Evolutionary conservation across 2,329 filamentous ascomycete species (phyloP), one percentile per base, ranked within the genome.

Genomic region (Pyricularia pennisetigena): DNA sequence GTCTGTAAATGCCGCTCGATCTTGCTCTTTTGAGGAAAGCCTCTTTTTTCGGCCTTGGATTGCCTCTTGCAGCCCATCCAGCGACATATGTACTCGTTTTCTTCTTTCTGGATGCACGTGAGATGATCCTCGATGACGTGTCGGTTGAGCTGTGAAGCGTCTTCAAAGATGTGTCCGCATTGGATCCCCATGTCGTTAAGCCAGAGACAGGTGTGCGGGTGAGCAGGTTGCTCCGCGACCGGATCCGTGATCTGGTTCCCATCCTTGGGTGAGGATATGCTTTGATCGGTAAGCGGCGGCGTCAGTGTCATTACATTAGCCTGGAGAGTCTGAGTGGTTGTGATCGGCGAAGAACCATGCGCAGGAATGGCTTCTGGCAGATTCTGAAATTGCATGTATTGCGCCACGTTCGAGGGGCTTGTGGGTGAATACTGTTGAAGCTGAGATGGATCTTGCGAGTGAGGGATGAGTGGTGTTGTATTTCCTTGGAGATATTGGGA

Each of bases 1-100:
- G 84, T 86, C 71, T 88, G 86, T 76, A 89, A 82, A 72, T 90
- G 88, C 63, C 88, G 80, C 71, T 88, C 86, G 23, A 90, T 79
- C 73, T 90, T 90, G 74, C 85, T 87, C 72, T 85, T 81, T 72
- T 88, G 86, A 2, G 80, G 81, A 70, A 89, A 89, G 20, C 82
- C 81, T 35, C 10, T 35, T 14, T 35, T 35, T 12, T 35, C 32
- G 4, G 79, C 79, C 49, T 71, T 78, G 49, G 79, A 64, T 76
- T 79, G 49, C 76, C 86, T 83, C 41, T 78, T 78, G 74, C 88
- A 90, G 61, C 79, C 81, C 16, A 80, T 76, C 87, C 87, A 90
- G 59, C 77, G 78, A 72, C 86, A 88, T n/a, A 77, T 74, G 69
- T 84, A 87, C 2, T 84, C 84, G 16, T 77, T 75, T 2, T 75